Conservation (phyloP, 2,329 filamentous ascomycete genomes). For the Epichloe gansuensis region DNA sequence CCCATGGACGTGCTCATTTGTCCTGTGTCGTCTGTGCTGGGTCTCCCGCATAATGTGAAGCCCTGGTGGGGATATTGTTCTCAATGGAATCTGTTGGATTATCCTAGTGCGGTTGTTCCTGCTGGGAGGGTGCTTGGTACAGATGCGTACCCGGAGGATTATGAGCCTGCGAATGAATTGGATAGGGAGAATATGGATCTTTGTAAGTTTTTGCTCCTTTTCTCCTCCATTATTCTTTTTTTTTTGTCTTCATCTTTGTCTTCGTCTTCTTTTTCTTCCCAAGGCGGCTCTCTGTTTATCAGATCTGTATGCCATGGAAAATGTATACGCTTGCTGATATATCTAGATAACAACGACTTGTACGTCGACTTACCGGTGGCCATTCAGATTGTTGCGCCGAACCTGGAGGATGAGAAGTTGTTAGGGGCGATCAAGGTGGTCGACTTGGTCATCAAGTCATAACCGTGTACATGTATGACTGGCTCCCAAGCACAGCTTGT, state of each 20-base stretch:
- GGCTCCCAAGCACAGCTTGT: neutral
- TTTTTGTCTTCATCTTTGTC: too few relatives aligned
- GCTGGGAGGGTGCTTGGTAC: conserved; percentile 6
- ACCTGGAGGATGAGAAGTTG: conserved; percentile 10
- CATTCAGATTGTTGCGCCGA: conserved; percentile 9
- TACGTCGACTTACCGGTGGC: conserved; percentile 10
- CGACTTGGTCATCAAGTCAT: conserved; percentile 5
- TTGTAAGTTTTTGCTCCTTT: conserved; percentile 5
- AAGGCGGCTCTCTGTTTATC: too few relatives aligned
- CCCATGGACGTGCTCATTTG: conserved; percentile 49
- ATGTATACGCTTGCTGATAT: neutral
- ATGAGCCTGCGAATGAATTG: conserved; percentile 7
- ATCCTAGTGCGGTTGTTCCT: conserved; percentile 28
- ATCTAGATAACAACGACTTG: conserved; percentile 7
- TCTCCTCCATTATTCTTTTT: too few relatives aligned
- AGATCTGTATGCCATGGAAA: too few relatives aligned
- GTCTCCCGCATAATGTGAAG: conserved; percentile 27
- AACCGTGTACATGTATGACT: neutral
- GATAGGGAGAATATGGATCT: conserved; percentile 10
- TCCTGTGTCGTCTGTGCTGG: conserved; percentile 43
- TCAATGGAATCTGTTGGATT: conserved; percentile 59
- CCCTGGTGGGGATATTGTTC: conserved; percentile 53
- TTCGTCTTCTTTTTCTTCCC: too few relatives aligned
- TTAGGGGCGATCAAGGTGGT: conserved; percentile 10
- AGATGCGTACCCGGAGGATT: conserved; percentile 8